phyloP scores from a whole-genome alignment of 352 stramenopile genomes.

The Phytophthora megakarya region DNA sequence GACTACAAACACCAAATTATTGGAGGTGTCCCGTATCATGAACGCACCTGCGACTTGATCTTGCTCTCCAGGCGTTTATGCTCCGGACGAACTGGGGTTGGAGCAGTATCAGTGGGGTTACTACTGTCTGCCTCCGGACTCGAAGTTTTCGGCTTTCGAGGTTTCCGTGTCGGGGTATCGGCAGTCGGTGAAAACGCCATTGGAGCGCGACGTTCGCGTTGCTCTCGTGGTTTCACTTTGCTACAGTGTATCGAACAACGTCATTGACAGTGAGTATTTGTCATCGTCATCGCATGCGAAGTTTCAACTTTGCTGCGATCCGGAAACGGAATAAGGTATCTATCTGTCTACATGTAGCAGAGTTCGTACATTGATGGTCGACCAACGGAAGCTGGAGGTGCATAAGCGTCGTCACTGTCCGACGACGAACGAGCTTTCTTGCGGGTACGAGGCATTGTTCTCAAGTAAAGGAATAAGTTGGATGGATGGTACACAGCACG shows the following conservation, averaged over 20 bases:
- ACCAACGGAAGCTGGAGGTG: slow-evolving; percentile 32
- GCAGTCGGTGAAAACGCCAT: slow-evolving; percentile 33
- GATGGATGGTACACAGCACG: background rate
- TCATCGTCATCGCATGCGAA: background rate
- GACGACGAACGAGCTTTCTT: slow-evolving; percentile 38
- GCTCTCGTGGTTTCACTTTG: slow-evolving; percentile 31
- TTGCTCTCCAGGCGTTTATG: slow-evolving; percentile 41
- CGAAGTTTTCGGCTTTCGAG: slow-evolving; percentile 30
- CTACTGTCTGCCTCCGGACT: slow-evolving; percentile 17
- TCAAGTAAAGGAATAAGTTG: slow-evolving; percentile 8
- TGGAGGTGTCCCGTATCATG: background rate
- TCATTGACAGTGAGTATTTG: slow-evolving; percentile 7
- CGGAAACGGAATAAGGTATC: slow-evolving; percentile 12
- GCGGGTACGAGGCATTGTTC: slow-evolving; percentile 31
- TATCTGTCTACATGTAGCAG: too few species aligned
- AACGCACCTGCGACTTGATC: slow-evolving; percentile 45
- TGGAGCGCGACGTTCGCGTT: slow-evolving; percentile 37
- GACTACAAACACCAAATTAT: background rate
- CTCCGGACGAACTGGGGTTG: slow-evolving; percentile 29
- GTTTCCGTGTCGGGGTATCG: slow-evolving; percentile 25
- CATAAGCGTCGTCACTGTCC: slow-evolving; percentile 30
- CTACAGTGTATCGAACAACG: slow-evolving; percentile 16
- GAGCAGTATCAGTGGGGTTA: background rate
- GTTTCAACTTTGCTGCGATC: background rate
- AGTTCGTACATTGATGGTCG: slow-evolving; percentile 43